A percentile compares a stretch with the other conserved stretches of the same genome.
phyloP scores from a whole-genome alignment of 805 yeast genomes.

The Barnettozyma wickerhamii region DNA sequence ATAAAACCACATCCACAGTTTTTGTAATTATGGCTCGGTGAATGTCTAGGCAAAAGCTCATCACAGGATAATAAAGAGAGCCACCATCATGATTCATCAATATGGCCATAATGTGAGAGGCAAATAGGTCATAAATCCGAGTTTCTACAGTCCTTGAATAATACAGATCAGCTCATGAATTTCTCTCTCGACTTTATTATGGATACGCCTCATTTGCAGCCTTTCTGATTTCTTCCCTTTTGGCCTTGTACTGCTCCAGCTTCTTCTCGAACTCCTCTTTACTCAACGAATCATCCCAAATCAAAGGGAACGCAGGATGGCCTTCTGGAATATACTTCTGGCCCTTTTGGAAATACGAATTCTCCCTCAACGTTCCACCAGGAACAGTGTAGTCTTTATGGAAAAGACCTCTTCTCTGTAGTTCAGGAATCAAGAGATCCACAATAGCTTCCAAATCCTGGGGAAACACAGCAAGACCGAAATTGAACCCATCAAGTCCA shows the following conservation, averaged over 20 bases:
- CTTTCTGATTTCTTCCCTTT: not conserved
- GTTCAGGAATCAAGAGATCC: slow-evolving; percentile 33
- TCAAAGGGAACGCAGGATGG: slow-evolving; percentile 11
- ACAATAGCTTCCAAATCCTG: slow-evolving; percentile 36
- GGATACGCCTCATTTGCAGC: not conserved
- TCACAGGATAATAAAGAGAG: no score
- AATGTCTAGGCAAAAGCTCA: no score
- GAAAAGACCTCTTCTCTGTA: slow-evolving; percentile 30
- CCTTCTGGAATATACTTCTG: slow-evolving; percentile 5
- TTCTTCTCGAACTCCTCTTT: slow-evolving; percentile 36
- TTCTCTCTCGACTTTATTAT: not conserved
- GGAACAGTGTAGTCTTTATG: slow-evolving; percentile 32
- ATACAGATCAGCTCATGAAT: no score
- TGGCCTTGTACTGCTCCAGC: slow-evolving; percentile 11
- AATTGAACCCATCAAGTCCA: slow-evolving; percentile 40
- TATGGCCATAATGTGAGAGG: no score
- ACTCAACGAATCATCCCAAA: slow-evolving; percentile 37
- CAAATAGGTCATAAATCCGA: no score
- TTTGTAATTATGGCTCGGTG: no score
- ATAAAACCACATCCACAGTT: not conserved
- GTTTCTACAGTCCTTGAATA: no score
- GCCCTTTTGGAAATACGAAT: not conserved
- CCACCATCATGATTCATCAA: no score
- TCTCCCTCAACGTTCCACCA: slow-evolving; percentile 42
- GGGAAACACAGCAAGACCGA: slow-evolving; percentile 34